These are phyloP conservation scores for Scedosporium minutisporum DNA, from an alignment of 2,329 filamentous ascomycete genomes.

Conservation along the genomic window DNA sequence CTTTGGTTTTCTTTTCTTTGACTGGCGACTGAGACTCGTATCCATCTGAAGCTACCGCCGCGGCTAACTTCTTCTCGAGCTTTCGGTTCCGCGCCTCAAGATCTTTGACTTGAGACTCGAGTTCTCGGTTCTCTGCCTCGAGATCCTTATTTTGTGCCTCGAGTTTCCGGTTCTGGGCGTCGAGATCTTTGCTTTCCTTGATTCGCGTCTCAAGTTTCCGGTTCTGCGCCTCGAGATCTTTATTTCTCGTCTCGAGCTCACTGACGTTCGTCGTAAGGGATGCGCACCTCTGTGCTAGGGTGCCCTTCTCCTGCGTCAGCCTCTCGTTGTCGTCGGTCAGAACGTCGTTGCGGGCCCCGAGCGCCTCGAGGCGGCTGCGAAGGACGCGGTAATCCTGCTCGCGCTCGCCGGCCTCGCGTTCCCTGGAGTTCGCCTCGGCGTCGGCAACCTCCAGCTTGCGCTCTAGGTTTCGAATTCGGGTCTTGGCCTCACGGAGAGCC, in stretches of 20 bases:
- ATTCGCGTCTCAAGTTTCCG: slow-evolving; percentile 7
- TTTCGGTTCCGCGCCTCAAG: neutral
- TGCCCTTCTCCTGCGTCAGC: neutral
- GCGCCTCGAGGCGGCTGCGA: slow-evolving; percentile 3
- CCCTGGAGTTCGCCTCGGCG: neutral
- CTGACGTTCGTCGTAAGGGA: neutral
- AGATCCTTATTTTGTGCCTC: neutral
- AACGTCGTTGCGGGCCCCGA: slow-evolving; percentile 13
- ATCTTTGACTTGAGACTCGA: neutral
- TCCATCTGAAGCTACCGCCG: neutral
- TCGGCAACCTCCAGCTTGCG: slow-evolving; percentile 2
- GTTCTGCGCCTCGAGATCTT: slow-evolving; percentile 16
- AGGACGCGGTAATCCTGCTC: slow-evolving; percentile 5
- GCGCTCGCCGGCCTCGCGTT: slow-evolving; percentile 4
- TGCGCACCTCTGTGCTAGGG: neutral
- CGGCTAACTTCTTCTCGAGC: slow-evolving; percentile 1
- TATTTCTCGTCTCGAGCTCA: neutral
- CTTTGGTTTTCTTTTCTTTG: neutral
- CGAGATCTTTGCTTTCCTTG: neutral
- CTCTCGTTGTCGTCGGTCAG: slow-evolving; percentile 25
- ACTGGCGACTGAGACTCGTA: neutral
- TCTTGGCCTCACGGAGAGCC: slow-evolving; percentile 4
- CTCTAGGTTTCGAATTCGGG: neutral
- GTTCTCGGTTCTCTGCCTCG: slow-evolving; percentile 18
- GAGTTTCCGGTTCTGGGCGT: neutral